Evolutionary conservation across 345 rosid species (phyloP).

Genomic region (Corymbia maculata): DNA sequence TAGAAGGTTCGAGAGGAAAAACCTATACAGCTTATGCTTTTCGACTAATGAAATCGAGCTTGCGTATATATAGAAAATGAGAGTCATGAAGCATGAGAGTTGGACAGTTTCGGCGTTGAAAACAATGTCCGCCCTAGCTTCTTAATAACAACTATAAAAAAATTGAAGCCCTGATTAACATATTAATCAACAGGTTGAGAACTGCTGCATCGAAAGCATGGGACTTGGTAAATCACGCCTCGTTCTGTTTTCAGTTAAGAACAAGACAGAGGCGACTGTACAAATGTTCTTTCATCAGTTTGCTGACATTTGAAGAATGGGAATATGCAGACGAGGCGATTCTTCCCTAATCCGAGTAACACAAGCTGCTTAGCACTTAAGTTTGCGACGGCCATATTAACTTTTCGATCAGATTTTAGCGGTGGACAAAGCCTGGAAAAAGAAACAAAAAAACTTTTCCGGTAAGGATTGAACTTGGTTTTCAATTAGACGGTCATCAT

Average conservation of each 20-base stretch:
- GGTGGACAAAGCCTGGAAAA: neutral
- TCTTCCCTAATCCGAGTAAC: neutral
- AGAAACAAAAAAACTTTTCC: neutral
- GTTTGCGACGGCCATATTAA: neutral
- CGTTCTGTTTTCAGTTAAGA: neutral
- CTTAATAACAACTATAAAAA: neutral
- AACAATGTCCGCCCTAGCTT: neutral
- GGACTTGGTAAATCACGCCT: neutral
- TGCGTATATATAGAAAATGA: neutral
- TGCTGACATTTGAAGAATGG: neutral
- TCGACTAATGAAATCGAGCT: neutral
- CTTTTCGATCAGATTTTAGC: neutral
- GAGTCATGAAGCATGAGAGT: neutral
- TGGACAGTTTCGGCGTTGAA: neutral
- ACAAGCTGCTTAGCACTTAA: neutral
- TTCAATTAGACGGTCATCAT: neutral
- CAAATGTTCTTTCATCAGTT: neutral
- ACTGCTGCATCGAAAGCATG: neutral
- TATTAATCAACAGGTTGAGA: neutral
- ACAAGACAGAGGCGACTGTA: neutral
- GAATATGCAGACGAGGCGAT: neutral
- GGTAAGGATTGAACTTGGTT: neutral
- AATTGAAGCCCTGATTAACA: neutral
- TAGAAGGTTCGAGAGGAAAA: neutral
- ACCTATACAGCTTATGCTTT: neutral